Base-by-base conservation (phyloP, 2,329 filamentous ascomycete species). In the Aspergillus sp. region DNA sequence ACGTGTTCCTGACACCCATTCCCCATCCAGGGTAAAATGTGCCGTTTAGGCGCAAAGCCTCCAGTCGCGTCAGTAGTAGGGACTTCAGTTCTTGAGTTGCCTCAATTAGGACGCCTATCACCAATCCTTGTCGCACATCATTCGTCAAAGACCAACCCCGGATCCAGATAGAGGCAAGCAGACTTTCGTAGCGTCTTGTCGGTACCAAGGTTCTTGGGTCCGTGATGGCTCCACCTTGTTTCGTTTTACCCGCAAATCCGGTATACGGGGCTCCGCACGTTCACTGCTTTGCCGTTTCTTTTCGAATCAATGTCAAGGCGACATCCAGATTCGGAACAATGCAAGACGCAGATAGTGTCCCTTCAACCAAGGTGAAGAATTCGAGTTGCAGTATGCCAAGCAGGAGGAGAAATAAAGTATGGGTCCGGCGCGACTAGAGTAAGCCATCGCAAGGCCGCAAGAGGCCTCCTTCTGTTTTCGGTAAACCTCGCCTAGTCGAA, bases 401-500 rank as follows among this genome's bases (percentile, higher is more conserved):
- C 34, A 15, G 34, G 9, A 41, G 34, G 38, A 30, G 31, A 17
- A 54, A 54, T 46, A 46, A 43, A 17, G 22, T 46, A n/a, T 47
- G n/a, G 51, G n/a, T 25, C 52, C 41, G 22, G 23, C 13, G 7
- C 17, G 15, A 15, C n/a, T 25, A n/a, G 11, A 3, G 9, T 34
- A 6, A 25, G 17, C 49, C 54, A 57, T 46, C 15, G 15, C 34
- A 19, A 28, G 7, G 46, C 23, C 19, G 11, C 15, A 28, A 15
- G 28, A 56, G 25, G 45, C 8, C 34, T 41, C 9, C 15, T 41
- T 41, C 34, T 15, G 28, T 34, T 41, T 23, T 30, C 43, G 46
- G 19, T n/a, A 23, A 30, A 22, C 19, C 45, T 8, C 54, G n/a
- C 4, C 22, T 57, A 57, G 54, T 57, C 23, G 30, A 57, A 57